phyloP scores from a whole-genome alignment of 805 yeast genomes.

The Starmerella vaccinii region DNA sequence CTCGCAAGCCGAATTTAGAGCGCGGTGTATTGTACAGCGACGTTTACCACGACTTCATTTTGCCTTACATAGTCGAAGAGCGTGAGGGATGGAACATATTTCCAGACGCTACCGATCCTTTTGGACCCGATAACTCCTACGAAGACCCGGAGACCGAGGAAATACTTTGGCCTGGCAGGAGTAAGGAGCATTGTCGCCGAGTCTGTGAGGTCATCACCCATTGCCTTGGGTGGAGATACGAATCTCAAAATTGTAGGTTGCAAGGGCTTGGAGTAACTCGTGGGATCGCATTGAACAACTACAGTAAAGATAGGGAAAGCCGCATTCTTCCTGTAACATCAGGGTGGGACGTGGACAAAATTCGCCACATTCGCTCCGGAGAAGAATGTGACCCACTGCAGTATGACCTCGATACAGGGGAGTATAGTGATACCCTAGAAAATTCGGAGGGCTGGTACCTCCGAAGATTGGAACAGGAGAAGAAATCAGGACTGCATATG shows the following conservation, averaged over 20 bases:
- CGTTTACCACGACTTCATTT: constrained; percentile 30
- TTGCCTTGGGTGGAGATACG: constrained; percentile 20
- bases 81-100: constrained; percentile 25
- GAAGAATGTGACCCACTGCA: constrained; percentile 20
- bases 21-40: constrained; percentile 24
- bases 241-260: constrained; percentile 12
- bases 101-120: background rate
- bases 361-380: constrained; percentile 24
- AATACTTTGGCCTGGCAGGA: constrained; percentile 10
- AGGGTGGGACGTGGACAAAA: constrained; percentile 31
- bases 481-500: no score
- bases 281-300: constrained; percentile 16
- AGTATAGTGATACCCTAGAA: constrained; percentile 13
- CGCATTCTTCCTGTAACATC: constrained; percentile 15
- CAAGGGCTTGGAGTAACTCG: constrained; percentile 7
- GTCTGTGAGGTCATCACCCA: constrained; percentile 11
- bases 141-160: background rate
- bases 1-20: constrained; percentile 22
- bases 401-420: constrained; percentile 2
- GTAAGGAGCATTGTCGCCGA: constrained; percentile 10
- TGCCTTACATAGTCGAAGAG: constrained; percentile 26
- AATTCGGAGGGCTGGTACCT: constrained; percentile 24
- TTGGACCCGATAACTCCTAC: background rate
- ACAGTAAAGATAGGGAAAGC: constrained; percentile 9
- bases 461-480: constrained; percentile 12